Evolutionary conservation across 805 yeast species (phyloP).

Genomic region (Kregervanrija pseudodelftensis): DNA sequence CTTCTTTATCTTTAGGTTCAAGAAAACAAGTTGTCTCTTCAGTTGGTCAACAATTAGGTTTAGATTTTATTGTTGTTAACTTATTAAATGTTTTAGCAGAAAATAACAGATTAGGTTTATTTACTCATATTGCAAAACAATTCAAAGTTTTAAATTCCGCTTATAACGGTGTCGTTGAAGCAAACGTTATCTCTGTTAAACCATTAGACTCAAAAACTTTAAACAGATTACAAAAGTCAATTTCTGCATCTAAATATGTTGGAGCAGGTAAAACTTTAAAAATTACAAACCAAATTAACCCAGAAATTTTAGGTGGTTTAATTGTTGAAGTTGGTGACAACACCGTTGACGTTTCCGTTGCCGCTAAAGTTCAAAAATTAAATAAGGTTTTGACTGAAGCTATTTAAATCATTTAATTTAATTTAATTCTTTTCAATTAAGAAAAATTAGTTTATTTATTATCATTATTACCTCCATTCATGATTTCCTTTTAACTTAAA

Average conservation of each 20-base stretch:
- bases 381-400: conserved; percentile 85
- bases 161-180: conserved; percentile 86
- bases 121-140: conserved; percentile 59
- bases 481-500: background rate
- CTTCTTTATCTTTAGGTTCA: conserved; percentile 72
- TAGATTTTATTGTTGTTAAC: conserved; percentile 71
- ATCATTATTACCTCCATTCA: background rate
- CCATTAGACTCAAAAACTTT: conserved; percentile 77
- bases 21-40: conserved; percentile 64
- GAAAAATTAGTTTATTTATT: background rate
- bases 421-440: background rate
- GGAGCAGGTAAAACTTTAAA: conserved; percentile 82
- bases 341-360: conserved; percentile 88
- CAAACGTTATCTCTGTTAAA: conserved; percentile 81
- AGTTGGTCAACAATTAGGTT: conserved; percentile 38
- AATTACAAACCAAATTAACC: conserved; percentile 75
- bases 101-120: conserved; percentile 82
- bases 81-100: conserved; percentile 82
- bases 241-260: conserved; percentile 71
- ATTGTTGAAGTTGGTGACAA: conserved; percentile 94
- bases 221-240: conserved; percentile 69
- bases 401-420: conserved; percentile 40
- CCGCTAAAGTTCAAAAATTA: conserved; percentile 78
- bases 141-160: conserved; percentile 80
- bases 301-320: conserved; percentile 92